Percentiles rank a stretch among this genome's conserved stretches.
These are phyloP conservation scores for Fusarium sp. DNA, from an alignment of 2,329 filamentous ascomycete species.

Conservation along the genomic window DNA sequence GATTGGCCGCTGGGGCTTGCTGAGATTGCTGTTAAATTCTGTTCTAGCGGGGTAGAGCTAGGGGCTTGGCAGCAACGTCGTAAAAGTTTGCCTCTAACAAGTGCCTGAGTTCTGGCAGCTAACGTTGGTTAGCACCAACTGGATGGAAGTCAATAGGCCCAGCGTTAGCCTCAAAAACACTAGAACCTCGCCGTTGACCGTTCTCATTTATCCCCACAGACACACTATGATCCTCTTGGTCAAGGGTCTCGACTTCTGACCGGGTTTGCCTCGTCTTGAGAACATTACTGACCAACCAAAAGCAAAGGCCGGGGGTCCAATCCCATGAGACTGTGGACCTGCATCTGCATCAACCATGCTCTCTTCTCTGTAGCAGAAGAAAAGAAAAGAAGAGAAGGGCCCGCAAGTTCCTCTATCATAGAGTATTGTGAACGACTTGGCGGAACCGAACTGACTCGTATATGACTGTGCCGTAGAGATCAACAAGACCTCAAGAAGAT, in stretches of 20 bases:
- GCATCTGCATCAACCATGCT: slow-evolving; percentile 10
- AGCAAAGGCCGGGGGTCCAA: background rate
- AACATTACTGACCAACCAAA: background rate
- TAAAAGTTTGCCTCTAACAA: background rate
- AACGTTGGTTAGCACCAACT: background rate
- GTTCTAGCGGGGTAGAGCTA: background rate
- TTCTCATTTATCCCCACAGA: slow-evolving; percentile 1
- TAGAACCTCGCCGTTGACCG: background rate
- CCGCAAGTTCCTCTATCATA: background rate
- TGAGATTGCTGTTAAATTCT: slow-evolving; percentile 1
- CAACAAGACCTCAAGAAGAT: background rate
- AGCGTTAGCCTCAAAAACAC: background rate
- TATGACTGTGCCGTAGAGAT: background rate
- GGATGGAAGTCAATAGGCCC: background rate
- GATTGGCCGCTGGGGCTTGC: background rate
- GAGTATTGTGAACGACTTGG: background rate
- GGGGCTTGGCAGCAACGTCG: background rate
- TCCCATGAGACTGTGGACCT: slow-evolving; percentile 15
- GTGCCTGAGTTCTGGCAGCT: background rate
- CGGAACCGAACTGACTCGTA: background rate
- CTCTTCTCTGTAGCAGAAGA: background rate
- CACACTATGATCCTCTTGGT: background rate
- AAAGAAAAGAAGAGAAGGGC: background rate
- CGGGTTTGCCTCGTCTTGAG: background rate
- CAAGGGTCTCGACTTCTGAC: slow-evolving; percentile 7